Evolutionary conservation across 1,284 basidiomycete species (phyloP), one percentile per base, ranked within the genome.

Genomic region (Cystobasidium pallidum): DNA sequence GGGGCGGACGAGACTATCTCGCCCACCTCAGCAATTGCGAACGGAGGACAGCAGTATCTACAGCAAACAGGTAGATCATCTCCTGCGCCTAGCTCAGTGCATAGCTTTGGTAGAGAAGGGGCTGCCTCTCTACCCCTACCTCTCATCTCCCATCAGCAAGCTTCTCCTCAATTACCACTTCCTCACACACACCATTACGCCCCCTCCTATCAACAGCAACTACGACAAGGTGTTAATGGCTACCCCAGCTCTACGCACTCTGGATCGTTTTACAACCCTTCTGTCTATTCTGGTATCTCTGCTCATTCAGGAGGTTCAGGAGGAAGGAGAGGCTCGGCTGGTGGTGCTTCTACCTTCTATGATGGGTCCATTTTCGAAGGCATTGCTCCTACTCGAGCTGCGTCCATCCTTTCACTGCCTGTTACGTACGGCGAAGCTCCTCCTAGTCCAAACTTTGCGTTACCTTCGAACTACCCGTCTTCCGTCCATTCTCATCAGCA

Each of bases 221-320:
- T 82, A 55, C 72, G 83, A 43, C 83, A 85, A 51, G 79, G 81
- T 52, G 55, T 51, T 49, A 73, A 74, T 66, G 73, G 75, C 13
- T 76, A 66, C 61, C 45, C 49, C 39, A 67, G 34, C 68, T 75
- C 58, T 15, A 59, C 28, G 21, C 64, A 67, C 43, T 73, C 72
- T 21, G 70, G 68, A 8, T 70, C 72, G 8, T 63, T 49, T 32
- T 68, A 66, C 64, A 73, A 65, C 21, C 52, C 59, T 24, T 71
- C 68, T 13, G 52, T 71, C 21, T 71, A 71, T 34, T 54, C 47
- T 39, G 61, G 68, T 10, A 19, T 52, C 10, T 61, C 66, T 7
- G 43, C 24, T 28, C 54, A 59, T 59, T 49, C 55, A 21, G 58
- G 43, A 28, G 74, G 62, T 32, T 59, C 34, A 65, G 54, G 58